Percentiles rank a stretch among this genome's conserved stretches.
Conservation (phyloP, 257 asterid genomes). For the Scutellaria barbata region DNA sequence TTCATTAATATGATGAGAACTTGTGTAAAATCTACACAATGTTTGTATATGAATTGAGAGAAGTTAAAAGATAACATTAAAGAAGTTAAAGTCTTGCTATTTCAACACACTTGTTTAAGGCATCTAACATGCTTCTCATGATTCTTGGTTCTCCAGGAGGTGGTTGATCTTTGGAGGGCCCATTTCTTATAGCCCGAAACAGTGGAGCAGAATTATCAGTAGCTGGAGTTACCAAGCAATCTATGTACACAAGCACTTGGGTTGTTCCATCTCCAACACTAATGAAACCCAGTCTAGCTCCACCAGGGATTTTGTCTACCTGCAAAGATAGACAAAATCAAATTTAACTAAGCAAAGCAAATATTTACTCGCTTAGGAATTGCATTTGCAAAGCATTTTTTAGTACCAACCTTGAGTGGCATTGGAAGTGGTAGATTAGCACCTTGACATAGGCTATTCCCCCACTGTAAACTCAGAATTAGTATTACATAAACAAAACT, state of each 20-base stretch:
- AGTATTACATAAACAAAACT: too few relatives aligned
- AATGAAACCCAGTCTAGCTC: conserved; percentile 91
- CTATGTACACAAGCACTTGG: conserved; percentile 76
- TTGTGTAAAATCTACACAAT: neutral
- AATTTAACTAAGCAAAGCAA: too few relatives aligned
- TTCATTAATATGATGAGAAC: neutral
- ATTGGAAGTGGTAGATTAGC: conserved; percentile 86
- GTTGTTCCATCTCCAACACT: conserved; percentile 70
- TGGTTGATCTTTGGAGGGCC: conserved; percentile 59
- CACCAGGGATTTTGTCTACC: conserved; percentile 90
- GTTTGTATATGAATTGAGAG: neutral
- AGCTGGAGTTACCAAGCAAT: conserved; percentile 75
- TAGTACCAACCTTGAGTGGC: conserved; percentile 80
- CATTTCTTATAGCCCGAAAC: conserved; percentile 82
- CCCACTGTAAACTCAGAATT: conserved; percentile 66
- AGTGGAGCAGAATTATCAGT: conserved; percentile 58
- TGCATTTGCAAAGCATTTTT: too few relatives aligned
- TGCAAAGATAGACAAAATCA: too few relatives aligned
- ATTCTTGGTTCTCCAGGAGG: conserved; percentile 91
- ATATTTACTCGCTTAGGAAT: too few relatives aligned
- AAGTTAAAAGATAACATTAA: neutral
- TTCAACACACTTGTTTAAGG: conserved; percentile 85
- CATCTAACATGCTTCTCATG: conserved; percentile 86
- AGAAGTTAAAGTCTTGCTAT: conserved; percentile 49
- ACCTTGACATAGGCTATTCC: conserved; percentile 91